These are phyloP conservation scores for Xylaria flabelliformis DNA, from an alignment of 495 filamentous ascomycete genomes.

Conservation along the genomic window DNA sequence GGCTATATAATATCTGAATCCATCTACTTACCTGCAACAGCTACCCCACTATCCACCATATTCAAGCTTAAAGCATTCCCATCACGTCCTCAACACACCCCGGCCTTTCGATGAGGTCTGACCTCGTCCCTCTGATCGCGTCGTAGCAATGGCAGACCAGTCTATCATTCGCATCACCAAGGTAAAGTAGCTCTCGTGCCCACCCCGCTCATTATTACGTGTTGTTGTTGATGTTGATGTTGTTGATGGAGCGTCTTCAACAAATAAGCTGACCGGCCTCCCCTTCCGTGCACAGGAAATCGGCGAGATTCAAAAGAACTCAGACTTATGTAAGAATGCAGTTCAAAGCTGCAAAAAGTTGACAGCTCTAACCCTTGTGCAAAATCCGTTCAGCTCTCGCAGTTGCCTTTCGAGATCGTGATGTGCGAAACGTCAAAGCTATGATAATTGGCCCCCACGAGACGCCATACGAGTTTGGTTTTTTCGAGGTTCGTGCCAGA, in stretches of 20 bases:
- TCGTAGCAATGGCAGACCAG: constrained; percentile 73
- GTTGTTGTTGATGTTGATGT: too few relatives aligned
- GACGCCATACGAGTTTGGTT: constrained; percentile 95
- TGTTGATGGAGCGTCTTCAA: constrained; percentile 22
- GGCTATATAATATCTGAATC: background rate
- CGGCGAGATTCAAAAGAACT: constrained; percentile 77
- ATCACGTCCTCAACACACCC: constrained; percentile 8
- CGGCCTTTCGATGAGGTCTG: constrained; percentile 17
- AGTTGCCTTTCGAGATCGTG: constrained; percentile 81
- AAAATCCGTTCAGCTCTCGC: constrained; percentile 67
- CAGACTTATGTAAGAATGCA: constrained; percentile 72
- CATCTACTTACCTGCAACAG: background rate
- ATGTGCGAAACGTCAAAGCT: constrained; percentile 87
- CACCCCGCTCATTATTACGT: constrained; percentile 5
- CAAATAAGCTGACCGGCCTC: constrained; percentile 45
- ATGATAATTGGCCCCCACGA: constrained; percentile 92
- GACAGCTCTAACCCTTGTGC: constrained; percentile 25
- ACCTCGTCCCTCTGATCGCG: constrained; percentile 6
- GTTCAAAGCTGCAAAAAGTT: background rate
- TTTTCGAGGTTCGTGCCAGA: constrained; percentile 78
- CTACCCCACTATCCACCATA: too few relatives aligned
- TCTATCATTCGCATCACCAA: constrained; percentile 84
- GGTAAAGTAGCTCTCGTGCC: constrained; percentile 53
- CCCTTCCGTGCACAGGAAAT: constrained; percentile 67
- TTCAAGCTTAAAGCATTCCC: background rate